Evolutionary conservation across 345 rosid genomes (phyloP).

Genomic region (Camelina sativa): DNA sequence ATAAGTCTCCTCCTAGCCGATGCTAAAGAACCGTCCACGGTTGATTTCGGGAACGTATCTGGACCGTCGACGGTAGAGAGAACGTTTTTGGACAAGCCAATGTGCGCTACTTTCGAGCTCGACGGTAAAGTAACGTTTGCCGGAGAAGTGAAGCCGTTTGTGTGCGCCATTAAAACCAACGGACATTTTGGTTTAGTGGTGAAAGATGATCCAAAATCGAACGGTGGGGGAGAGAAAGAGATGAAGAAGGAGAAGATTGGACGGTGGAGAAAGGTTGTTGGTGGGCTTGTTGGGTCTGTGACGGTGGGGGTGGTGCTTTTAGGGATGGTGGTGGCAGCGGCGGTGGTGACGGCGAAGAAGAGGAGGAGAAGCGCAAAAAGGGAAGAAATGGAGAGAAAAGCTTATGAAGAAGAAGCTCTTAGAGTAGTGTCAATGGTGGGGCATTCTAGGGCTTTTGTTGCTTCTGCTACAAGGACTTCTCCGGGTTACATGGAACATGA

Average conservation of each 20-base stretch:
- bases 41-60: slow-evolving; percentile 57
- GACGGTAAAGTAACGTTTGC: slow-evolving; percentile 64
- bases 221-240: slow-evolving; percentile 52
- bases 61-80: slow-evolving; percentile 18
- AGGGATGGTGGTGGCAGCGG: slow-evolving; percentile 70
- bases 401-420: slow-evolving; percentile 91
- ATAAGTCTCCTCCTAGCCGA: slow-evolving; percentile 54
- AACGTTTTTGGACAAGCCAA: slow-evolving; percentile 50
- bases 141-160: slow-evolving; percentile 52
- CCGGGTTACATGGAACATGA: slow-evolving; percentile 71
- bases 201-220: slow-evolving; percentile 48
- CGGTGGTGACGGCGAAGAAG: slow-evolving; percentile 74
- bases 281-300: slow-evolving; percentile 73
- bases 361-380: slow-evolving; percentile 76
- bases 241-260: slow-evolving; percentile 51
- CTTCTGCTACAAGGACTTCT: slow-evolving; percentile 68
- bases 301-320: slow-evolving; percentile 65
- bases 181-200: slow-evolving; percentile 88
- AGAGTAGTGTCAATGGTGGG: slow-evolving; percentile 93
- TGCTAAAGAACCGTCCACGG: slow-evolving; percentile 57
- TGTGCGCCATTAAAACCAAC: slow-evolving; percentile 62
- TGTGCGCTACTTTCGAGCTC: slow-evolving; percentile 73
- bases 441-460: slow-evolving; percentile 74
- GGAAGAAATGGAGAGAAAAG: slow-evolving; percentile 86
- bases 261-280: slow-evolving; percentile 79